phyloP scores from a whole-genome alignment of 2,329 filamentous ascomycete species.

The Hypoxylon sp. region DNA sequence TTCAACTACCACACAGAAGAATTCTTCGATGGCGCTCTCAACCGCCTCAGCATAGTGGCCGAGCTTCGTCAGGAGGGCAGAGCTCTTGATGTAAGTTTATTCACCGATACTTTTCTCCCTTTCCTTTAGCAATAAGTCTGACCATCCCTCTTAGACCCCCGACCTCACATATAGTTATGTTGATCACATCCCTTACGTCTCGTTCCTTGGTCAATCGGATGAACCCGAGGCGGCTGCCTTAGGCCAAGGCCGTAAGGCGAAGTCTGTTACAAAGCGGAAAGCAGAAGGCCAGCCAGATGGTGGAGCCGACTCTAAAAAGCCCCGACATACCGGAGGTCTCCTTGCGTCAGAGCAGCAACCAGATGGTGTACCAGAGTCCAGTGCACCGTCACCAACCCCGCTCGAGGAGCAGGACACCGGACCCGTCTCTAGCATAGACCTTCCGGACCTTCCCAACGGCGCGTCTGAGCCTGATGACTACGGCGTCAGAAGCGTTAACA shows the following conservation, averaged over 20 bases:
- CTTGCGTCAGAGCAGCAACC: constrained; percentile 55
- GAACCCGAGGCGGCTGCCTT: constrained; percentile 54
- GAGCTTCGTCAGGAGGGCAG: constrained; percentile 51
- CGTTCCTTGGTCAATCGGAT: constrained; percentile 54
- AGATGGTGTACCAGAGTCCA: constrained; percentile 55
- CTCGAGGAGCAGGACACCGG: constrained; percentile 48
- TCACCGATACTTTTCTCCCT: neutral
- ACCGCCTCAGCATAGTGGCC: constrained; percentile 48
- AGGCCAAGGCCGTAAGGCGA: constrained; percentile 54
- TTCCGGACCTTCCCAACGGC: constrained; percentile 58
- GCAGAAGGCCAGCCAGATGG: constrained; percentile 65
- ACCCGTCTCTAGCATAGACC: constrained; percentile 44
- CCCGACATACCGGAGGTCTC: constrained; percentile 60
- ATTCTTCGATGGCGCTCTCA: constrained; percentile 51
- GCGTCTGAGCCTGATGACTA: constrained; percentile 66
- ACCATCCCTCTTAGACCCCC: constrained; percentile 45
- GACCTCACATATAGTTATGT: constrained; percentile 51
- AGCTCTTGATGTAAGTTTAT: constrained; percentile 49
- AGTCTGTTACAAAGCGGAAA: constrained; percentile 63
- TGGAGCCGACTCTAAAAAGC: constrained; percentile 65
- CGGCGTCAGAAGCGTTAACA: constrained; percentile 65
- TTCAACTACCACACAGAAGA: constrained; percentile 51
- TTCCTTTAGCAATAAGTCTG: constrained; percentile 28
- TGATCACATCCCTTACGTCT: constrained; percentile 49
- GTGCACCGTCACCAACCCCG: constrained; percentile 51